A percentile compares a stretch with the other conserved stretches of the same genome.
These are phyloP conservation scores for Pneumocystis canis DNA, from an alignment of 1,139 yeast genomes.

Conservation along the genomic window DNA sequence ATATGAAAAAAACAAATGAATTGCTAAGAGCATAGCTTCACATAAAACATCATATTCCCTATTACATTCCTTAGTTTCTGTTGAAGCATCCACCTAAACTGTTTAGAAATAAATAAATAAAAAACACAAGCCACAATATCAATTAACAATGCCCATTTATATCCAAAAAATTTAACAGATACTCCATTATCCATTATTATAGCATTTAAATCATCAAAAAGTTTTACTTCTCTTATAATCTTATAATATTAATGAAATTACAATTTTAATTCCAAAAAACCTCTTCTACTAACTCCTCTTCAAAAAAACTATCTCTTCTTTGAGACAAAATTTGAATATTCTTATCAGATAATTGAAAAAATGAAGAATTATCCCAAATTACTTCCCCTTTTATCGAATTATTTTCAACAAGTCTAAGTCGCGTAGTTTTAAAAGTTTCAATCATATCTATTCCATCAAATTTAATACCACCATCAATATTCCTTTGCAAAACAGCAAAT, in stretches of 20 bases:
- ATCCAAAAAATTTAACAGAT: background rate
- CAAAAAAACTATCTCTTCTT: background rate
- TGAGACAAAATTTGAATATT: background rate
- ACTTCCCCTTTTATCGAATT: background rate
- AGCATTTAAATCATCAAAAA: constrained; percentile 1
- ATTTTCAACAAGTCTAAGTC: background rate
- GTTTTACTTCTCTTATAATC: background rate
- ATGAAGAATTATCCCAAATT: background rate
- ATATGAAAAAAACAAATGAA: background rate
- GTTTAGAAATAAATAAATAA: background rate
- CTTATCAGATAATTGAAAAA: background rate
- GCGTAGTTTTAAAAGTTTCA: background rate
- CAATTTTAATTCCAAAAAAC: background rate
- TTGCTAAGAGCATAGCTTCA: background rate
- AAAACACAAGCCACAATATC: background rate
- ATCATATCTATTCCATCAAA: background rate
- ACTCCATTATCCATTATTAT: background rate
- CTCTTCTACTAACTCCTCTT: background rate
- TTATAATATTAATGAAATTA: background rate
- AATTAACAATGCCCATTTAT: background rate
- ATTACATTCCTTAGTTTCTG: background rate
- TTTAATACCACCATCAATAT: background rate
- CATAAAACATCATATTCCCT: background rate
- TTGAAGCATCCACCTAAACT: background rate
- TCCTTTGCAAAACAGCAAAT: background rate